These are phyloP conservation scores for Alternaria gaisen DNA, from an alignment of 2,329 filamentous ascomycete species.

Conservation along the genomic window DNA sequence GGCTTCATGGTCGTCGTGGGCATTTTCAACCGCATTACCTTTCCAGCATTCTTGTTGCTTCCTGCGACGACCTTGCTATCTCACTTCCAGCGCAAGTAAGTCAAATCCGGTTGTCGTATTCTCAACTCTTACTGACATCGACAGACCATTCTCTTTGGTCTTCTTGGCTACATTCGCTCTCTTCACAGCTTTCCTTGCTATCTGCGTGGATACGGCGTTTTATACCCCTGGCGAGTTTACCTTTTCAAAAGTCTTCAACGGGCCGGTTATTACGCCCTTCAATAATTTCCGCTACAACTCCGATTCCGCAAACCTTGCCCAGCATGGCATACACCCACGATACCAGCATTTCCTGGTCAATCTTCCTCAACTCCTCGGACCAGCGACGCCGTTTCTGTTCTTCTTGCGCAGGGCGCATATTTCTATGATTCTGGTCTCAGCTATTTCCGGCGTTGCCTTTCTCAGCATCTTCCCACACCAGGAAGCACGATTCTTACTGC, in stretches of 20 bases:
- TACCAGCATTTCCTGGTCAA: slow-evolving; percentile 63
- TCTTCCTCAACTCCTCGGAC: slow-evolving; percentile 62
- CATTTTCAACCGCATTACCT: slow-evolving; percentile 95
- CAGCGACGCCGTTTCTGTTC: slow-evolving; percentile 58
- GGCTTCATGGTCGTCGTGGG: slow-evolving; percentile 85
- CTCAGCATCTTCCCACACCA: slow-evolving; percentile 81
- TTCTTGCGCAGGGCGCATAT: slow-evolving; percentile 58
- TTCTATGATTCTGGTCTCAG: slow-evolving; percentile 74
- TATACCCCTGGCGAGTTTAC: slow-evolving; percentile 71
- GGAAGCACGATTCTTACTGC: slow-evolving; percentile 80
- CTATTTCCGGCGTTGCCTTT: slow-evolving; percentile 73
- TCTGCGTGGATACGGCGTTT: slow-evolving; percentile 85
- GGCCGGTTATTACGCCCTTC: slow-evolving; percentile 61
- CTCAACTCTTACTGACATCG: slow-evolving; percentile 10
- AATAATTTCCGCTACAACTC: slow-evolving; percentile 64
- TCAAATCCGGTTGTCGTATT: slow-evolving; percentile 17
- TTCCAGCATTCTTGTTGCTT: slow-evolving; percentile 89
- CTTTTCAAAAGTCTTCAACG: slow-evolving; percentile 69
- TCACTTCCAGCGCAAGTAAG: slow-evolving; percentile 82
- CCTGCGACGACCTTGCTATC: slow-evolving; percentile 84
- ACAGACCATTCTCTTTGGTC: slow-evolving; percentile 66
- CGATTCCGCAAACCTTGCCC: slow-evolving; percentile 58
- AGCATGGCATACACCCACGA: slow-evolving; percentile 63
- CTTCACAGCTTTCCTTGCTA: slow-evolving; percentile 74
- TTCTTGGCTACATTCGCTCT: slow-evolving; percentile 71